Base-by-base conservation (phyloP, 768 basidiomycete genomes). In the Obba rivulosa region DNA sequence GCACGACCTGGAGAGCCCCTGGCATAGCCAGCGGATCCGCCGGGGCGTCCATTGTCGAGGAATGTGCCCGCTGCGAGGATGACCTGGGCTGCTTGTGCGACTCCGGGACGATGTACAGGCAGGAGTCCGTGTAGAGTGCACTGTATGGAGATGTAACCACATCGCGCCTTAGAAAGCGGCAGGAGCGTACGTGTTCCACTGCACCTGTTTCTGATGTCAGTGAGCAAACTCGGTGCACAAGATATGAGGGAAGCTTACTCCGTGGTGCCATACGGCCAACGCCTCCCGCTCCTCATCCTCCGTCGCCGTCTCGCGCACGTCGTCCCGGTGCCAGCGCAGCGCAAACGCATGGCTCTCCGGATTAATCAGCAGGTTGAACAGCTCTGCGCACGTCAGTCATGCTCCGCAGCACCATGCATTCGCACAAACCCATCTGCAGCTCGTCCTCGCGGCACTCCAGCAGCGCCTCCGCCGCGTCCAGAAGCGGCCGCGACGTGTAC, bases 301-400 rank as follows among this genome's bases (percentile, higher is more conserved):
- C 0, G 69, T 74, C 0, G 80, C 84, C 20, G 71, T 67, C 57
- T 80, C 81, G 23, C 64, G 68, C 4, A 91, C 74, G 62, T 87
- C 87, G 52, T 90, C 88, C 2, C 87, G 76, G 61, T 89, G 88
- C 86, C 87, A 89, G 34, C 85, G 71, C 43, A 89, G 68, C 2
- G 86, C 83, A 62, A 88, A 89, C 40, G 80, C 72, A 50, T 82
- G 80, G 4, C 62, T 57, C 9, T 69, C 47, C 0, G 87, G 88
- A 59, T 89, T 86, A 28, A 90, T 81, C 18, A 90, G 69, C 45
- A 88, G 59, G 57, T 88, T 89, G 63, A 88, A 87, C 21, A 88
- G 63, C 57, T 90, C 87, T 87, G 45, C 38, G 31, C 16, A 11
- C 2, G 9, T 14, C 28, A 28, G 10, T 18, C 3, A 41, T 28